Percentiles rank a stretch among this genome's conserved stretches.
Conservation (phyloP, 345 rosid species). For the Draba incana region DNA sequence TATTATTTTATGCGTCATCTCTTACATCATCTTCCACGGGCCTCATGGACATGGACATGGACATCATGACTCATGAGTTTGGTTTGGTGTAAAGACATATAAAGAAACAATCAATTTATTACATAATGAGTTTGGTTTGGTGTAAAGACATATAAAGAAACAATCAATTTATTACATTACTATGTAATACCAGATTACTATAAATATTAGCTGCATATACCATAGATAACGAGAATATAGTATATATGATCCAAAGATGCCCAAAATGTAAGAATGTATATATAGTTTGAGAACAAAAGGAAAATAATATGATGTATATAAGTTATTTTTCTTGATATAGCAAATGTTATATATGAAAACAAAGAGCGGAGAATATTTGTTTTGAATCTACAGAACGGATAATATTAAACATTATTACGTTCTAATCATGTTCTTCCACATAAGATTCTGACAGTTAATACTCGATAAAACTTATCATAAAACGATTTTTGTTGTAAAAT, state of each 20-base stretch:
- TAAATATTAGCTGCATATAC: slow-evolving; percentile 2
- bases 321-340: not conserved
- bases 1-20: slow-evolving; percentile 40
- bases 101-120: slow-evolving; percentile 16
- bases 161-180: slow-evolving; percentile 15
- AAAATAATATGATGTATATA: not conserved
- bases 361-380: too few species aligned
- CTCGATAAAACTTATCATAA: too few species aligned
- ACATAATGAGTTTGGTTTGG: slow-evolving; percentile 40
- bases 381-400: too few species aligned
- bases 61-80: slow-evolving; percentile 45
- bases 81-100: slow-evolving; percentile 38
- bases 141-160: slow-evolving; percentile 31
- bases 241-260: not conserved
- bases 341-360: not conserved
- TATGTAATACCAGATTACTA: not conserved
- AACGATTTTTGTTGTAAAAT: too few species aligned
- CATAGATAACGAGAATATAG: not conserved
- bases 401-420: not conserved
- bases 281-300: slow-evolving; percentile 1
- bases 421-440: not conserved
- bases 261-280: not conserved
- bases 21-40: slow-evolving; percentile 45
- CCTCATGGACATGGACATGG: slow-evolving; percentile 40
- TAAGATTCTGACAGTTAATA: slow-evolving; percentile 17